Percentiles rank a stretch among this genome's conserved stretches.
phyloP scores from a whole-genome alignment of 2,329 filamentous ascomycete species.

The Tolypocladium pustulatum region DNA sequence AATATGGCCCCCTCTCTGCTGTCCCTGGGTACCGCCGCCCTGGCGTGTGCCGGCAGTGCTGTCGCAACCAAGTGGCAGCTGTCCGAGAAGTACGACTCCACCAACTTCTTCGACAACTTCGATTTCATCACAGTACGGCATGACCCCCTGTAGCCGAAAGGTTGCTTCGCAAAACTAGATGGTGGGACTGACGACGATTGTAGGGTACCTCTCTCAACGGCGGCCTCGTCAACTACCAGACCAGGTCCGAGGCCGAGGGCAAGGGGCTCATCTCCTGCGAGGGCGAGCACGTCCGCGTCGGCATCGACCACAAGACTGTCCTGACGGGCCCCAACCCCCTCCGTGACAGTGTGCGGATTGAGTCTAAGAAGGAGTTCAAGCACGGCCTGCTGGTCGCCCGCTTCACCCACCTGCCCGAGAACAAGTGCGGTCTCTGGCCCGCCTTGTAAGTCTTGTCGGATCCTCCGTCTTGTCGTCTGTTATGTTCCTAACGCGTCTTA shows the following conservation, averaged over 20 bases:
- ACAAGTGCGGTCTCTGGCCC: constrained; percentile 61
- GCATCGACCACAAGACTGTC: constrained; percentile 21
- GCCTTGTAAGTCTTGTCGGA: constrained; percentile 39
- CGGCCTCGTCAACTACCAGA: constrained; percentile 51
- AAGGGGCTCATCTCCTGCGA: constrained; percentile 23
- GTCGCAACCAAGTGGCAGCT: constrained; percentile 25
- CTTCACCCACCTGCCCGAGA: constrained; percentile 56
- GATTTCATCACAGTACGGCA: constrained; percentile 26
- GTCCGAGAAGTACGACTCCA: constrained; percentile 26
- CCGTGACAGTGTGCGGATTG: constrained; percentile 51
- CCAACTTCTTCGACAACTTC: constrained; percentile 39
- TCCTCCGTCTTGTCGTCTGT: background rate
- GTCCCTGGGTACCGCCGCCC: constrained; percentile 26
- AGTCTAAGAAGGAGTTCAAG: constrained; percentile 51
- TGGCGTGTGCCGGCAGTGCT: constrained; percentile 22
- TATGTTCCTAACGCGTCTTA: constrained; percentile 1
- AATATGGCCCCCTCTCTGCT: constrained; percentile 32
- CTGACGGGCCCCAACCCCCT: constrained; percentile 18
- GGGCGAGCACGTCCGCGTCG: constrained; percentile 26
- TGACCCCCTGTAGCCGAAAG: background rate
- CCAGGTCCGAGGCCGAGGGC: constrained; percentile 19
- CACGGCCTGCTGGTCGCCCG: constrained; percentile 60
- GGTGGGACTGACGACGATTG: constrained; percentile 4
- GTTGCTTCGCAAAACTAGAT: constrained; percentile 1
- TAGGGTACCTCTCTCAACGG: constrained; percentile 44